Conservation (phyloP, 73 alveolate genomes). For the Symbiodinium natans region DNA sequence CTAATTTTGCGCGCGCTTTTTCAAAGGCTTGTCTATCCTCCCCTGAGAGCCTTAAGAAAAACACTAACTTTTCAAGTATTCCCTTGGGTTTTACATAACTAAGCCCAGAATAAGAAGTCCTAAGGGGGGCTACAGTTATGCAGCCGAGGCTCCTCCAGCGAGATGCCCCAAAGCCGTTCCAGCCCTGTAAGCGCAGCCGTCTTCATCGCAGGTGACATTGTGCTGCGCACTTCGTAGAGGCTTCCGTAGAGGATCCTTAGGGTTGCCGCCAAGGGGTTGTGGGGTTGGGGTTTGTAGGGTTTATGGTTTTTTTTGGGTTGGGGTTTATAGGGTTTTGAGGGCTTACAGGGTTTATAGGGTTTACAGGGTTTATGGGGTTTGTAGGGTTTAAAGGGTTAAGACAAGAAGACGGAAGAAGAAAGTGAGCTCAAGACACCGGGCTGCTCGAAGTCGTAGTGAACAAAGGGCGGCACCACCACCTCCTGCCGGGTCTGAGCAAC, state of each 20-base stretch:
- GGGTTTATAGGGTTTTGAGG: too few relatives aligned
- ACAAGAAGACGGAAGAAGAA: background rate
- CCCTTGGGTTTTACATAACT: too few relatives aligned
- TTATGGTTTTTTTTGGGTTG: too few relatives aligned
- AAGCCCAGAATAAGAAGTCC: too few relatives aligned
- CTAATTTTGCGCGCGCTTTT: too few relatives aligned
- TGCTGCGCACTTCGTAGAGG: constrained; percentile 60
- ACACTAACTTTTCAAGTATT: too few relatives aligned
- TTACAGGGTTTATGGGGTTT: too few relatives aligned
- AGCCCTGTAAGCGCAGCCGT: background rate
- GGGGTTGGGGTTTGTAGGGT: too few relatives aligned
- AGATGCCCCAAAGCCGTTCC: constrained; percentile 28
- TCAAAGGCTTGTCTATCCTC: too few relatives aligned
- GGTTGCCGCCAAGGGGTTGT: too few relatives aligned
- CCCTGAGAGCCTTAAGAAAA: too few relatives aligned
- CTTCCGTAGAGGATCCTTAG: constrained; percentile 61
- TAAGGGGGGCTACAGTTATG: background rate
- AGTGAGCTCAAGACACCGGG: background rate
- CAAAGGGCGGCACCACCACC: constrained; percentile 75
- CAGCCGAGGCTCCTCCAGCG: constrained; percentile 23
- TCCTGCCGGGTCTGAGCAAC: constrained; percentile 46
- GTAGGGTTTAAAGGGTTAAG: background rate
- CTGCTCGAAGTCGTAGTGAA: constrained; percentile 57
- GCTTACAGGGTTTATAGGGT: too few relatives aligned
- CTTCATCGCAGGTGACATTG: constrained; percentile 23